phyloP scores from a whole-genome alignment of 495 filamentous ascomycete species.

The Terfezia boudieri region DNA sequence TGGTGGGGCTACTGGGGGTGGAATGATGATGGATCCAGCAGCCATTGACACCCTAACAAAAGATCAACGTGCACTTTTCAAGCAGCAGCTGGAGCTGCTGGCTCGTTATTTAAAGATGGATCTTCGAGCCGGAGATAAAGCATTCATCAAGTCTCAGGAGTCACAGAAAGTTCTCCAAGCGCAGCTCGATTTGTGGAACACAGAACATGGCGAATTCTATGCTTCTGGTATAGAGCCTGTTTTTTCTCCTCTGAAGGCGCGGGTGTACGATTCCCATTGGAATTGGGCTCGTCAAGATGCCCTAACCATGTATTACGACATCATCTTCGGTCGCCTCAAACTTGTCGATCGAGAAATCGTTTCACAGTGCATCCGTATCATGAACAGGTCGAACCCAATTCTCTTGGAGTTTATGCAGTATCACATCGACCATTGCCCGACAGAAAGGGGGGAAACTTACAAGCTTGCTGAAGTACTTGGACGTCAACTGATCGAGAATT shows the following conservation, averaged over 20 bases:
- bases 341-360: slow-evolving; percentile 95
- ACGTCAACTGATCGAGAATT: slow-evolving; percentile 87
- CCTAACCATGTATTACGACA: slow-evolving; percentile 95
- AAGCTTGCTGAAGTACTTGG: slow-evolving; percentile 90
- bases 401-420: slow-evolving; percentile 99
- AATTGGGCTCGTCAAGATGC: slow-evolving; percentile 98
- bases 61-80: slow-evolving; percentile 83
- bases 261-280: slow-evolving; percentile 96
- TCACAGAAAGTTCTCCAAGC: slow-evolving; percentile 67
- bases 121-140: slow-evolving; percentile 83
- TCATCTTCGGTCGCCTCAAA: slow-evolving; percentile 87
- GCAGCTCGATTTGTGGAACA: slow-evolving; percentile 83
- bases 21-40: slow-evolving; percentile 95
- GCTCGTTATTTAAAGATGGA: slow-evolving; percentile 95
- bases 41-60: slow-evolving; percentile 93
- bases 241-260: slow-evolving; percentile 80
- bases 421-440: slow-evolving; percentile 96
- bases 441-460: slow-evolving; percentile 92
- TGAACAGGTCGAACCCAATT: slow-evolving; percentile 93
- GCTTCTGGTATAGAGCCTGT: slow-evolving; percentile 81
- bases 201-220: slow-evolving; percentile 91
- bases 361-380: slow-evolving; percentile 92
- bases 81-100: slow-evolving; percentile 86
- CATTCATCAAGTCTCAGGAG: slow-evolving; percentile 60
- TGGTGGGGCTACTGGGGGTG: slow-evolving; percentile 40